Evolutionary conservation across 371 early-diverging fungal genomes (phyloP).

Genomic region (Parasitella parasitica): DNA sequence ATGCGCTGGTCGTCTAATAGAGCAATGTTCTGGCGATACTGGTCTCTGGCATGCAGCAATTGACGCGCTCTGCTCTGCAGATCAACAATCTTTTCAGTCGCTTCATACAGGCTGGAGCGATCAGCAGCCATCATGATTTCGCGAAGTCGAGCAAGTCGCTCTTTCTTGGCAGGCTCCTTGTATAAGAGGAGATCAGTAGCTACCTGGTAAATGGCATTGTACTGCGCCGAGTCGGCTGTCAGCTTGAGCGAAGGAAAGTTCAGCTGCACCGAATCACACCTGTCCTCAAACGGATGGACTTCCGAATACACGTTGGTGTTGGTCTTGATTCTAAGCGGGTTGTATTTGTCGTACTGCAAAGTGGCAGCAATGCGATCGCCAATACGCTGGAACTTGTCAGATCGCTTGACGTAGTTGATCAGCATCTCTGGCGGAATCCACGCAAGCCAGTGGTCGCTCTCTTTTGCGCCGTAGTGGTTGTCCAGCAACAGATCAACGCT

Average conservation of each 20-base stretch:
- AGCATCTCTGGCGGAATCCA: slow-evolving; percentile 88
- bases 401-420: slow-evolving; percentile 23
- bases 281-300: slow-evolving; percentile 34
- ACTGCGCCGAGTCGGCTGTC: slow-evolving; percentile 66
- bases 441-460: slow-evolving; percentile 68
- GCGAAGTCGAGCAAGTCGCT: slow-evolving; percentile 62
- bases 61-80: slow-evolving; percentile 52
- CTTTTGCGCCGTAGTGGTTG: slow-evolving; percentile 42
- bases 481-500: slow-evolving; percentile 31
- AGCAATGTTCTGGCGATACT: slow-evolving; percentile 60
- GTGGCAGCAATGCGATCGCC: slow-evolving; percentile 64
- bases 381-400: slow-evolving; percentile 60
- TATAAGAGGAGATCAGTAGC: slow-evolving; percentile 71
- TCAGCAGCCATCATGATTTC: slow-evolving; percentile 76
- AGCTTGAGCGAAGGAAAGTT: slow-evolving; percentile 64
- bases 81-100: slow-evolving; percentile 56
- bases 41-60: slow-evolving; percentile 49
- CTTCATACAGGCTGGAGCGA: slow-evolving; percentile 50
- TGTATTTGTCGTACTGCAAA: slow-evolving; percentile 67
- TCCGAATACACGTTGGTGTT: background rate
- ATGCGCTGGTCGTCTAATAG: slow-evolving; percentile 3
- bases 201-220: slow-evolving; percentile 57
- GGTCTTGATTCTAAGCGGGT: slow-evolving; percentile 60
- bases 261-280: slow-evolving; percentile 52
- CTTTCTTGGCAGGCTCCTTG: slow-evolving; percentile 65